These are phyloP conservation scores for Sonneratia alba DNA, from an alignment of 345 rosid genomes.

Conservation along the genomic window DNA sequence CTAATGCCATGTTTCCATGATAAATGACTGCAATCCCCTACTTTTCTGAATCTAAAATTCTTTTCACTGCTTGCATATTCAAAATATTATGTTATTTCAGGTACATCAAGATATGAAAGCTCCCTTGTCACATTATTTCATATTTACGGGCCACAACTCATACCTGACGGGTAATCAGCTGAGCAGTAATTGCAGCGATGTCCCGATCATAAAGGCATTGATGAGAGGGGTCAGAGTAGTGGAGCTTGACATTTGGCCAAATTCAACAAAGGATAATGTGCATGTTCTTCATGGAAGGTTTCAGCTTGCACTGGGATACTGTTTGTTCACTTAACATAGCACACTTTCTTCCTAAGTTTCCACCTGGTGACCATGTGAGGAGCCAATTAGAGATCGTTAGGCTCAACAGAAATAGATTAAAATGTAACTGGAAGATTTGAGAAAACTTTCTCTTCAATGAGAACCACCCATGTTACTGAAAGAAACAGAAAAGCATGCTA, in stretches of 20 bases:
- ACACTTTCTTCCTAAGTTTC: not conserved
- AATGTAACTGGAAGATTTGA: not conserved
- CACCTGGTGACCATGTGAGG: not conserved
- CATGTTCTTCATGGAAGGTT: constrained; percentile 93
- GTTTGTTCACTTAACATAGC: not conserved
- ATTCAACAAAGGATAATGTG: constrained; percentile 51
- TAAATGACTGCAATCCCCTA: not conserved
- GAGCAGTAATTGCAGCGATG: constrained; percentile 87
- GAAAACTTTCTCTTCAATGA: not conserved
- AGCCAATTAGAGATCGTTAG: not conserved
- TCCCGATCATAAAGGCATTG: constrained; percentile 73
- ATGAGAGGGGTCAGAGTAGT: constrained; percentile 75
- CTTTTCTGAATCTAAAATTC: not conserved
- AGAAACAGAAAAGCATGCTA: not conserved
- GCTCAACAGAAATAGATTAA: not conserved
- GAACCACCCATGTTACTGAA: not conserved
- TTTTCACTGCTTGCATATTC: not conserved
- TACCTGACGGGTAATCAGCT: constrained; percentile 93
- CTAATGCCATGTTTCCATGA: not conserved
- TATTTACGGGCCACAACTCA: constrained; percentile 86
- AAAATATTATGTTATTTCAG: constrained; percentile 22
- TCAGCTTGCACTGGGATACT: not conserved
- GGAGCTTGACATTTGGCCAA: constrained; percentile 96
- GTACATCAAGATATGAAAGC: constrained; percentile 81
- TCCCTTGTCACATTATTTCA: constrained; percentile 82